phyloP scores from a whole-genome alignment of 2,329 filamentous ascomycete genomes.

The Pseudogymnoascus pannorum region DNA sequence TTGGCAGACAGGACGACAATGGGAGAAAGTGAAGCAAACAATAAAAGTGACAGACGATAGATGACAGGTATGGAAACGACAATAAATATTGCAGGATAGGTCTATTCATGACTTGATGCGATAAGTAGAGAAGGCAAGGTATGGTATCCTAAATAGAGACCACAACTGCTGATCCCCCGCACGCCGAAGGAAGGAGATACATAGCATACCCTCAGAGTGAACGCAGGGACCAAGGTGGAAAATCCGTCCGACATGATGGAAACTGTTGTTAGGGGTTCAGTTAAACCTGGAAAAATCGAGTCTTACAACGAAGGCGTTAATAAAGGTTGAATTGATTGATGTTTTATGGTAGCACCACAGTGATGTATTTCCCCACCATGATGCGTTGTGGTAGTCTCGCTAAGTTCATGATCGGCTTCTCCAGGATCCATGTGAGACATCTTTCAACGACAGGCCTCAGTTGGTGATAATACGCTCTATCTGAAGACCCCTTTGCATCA shows the following conservation, averaged over 20 bases:
- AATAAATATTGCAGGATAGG: background rate
- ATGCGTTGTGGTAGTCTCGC: background rate
- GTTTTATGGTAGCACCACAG: background rate
- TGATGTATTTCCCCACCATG: background rate
- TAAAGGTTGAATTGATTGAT: background rate
- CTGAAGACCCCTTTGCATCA: background rate
- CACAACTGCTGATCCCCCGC: background rate
- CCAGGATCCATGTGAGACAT: background rate
- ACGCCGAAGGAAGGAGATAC: conserved; percentile 20
- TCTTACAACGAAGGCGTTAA: background rate
- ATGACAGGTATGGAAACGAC: background rate
- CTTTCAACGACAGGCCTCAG: background rate
- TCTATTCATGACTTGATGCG: background rate
- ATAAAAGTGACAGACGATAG: background rate
- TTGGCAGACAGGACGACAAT: background rate
- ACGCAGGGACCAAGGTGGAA: background rate
- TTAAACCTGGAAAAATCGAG: background rate
- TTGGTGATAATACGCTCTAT: background rate
- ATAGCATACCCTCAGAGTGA: background rate
- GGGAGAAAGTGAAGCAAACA: background rate
- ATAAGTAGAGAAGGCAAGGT: background rate
- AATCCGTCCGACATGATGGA: conserved; percentile 6
- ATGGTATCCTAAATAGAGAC: background rate
- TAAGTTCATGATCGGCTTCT: background rate
- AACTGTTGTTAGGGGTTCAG: background rate